Evolutionary conservation across 2,329 filamentous ascomycete genomes (phyloP).

Genomic region (Pseudogymnoascus sp.): DNA sequence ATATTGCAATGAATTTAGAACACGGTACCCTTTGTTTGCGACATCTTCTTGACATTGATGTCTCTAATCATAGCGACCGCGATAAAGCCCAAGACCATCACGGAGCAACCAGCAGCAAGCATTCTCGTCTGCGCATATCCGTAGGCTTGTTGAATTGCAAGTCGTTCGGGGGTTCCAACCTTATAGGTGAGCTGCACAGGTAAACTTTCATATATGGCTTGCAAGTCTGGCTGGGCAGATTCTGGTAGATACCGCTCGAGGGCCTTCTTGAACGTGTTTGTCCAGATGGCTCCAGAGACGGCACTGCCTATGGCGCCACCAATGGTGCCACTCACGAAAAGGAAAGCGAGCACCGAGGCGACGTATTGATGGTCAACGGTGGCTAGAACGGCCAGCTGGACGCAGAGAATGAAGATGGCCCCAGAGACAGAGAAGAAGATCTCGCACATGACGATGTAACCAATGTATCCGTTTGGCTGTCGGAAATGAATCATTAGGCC

Average conservation of each 20-base stretch:
- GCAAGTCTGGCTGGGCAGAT: constrained; percentile 31
- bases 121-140: constrained; percentile 44
- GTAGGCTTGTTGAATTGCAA: constrained; percentile 54
- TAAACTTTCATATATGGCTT: constrained; percentile 47
- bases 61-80: constrained; percentile 40
- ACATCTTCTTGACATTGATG: constrained; percentile 38
- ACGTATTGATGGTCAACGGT: constrained; percentile 53
- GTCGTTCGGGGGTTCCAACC: constrained; percentile 35
- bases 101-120: constrained; percentile 43
- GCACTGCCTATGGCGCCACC: constrained; percentile 54
- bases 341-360: constrained; percentile 52
- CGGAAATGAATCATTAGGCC: constrained; percentile 52
- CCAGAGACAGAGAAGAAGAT: constrained; percentile 44
- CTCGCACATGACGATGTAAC: constrained; percentile 50
- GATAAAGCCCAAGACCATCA: constrained; percentile 37
- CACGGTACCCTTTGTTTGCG: constrained; percentile 37
- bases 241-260: constrained; percentile 46
- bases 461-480: constrained; percentile 40
- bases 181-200: constrained; percentile 45
- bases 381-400: constrained; percentile 52
- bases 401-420: constrained; percentile 47
- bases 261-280: constrained; percentile 48
- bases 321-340: constrained; percentile 53
- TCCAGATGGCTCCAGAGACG: constrained; percentile 60
- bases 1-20: constrained; percentile 13